phyloP scores from a whole-genome alignment of 2,329 filamentous ascomycete species.

The Trichoderma atrobrunneum region DNA sequence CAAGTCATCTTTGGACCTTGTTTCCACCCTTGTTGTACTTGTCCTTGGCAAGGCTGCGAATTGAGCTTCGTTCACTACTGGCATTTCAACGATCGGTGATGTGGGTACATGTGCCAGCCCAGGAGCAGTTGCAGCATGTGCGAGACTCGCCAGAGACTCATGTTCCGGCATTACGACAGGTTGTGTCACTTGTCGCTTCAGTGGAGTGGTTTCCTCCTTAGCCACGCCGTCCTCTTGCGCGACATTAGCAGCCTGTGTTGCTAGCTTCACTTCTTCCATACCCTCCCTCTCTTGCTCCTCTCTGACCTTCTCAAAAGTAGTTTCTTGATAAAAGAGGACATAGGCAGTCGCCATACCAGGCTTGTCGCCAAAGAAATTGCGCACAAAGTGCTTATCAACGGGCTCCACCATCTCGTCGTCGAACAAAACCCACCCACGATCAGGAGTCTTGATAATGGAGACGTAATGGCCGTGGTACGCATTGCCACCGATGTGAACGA shows the following conservation, averaged over 20 bases:
- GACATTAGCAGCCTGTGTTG: slow-evolving; percentile 55
- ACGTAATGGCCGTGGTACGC: slow-evolving; percentile 98
- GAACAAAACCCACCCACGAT: slow-evolving; percentile 92
- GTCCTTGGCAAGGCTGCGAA: slow-evolving; percentile 19
- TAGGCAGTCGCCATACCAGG: slow-evolving; percentile 91
- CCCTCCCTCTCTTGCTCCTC: slow-evolving; percentile 84
- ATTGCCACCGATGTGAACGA: slow-evolving; percentile 94
- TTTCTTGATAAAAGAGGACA: slow-evolving; percentile 97
- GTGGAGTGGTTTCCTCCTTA: slow-evolving; percentile 41
- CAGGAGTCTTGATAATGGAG: slow-evolving; percentile 94
- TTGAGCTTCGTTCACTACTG: background rate
- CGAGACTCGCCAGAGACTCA: slow-evolving; percentile 56
- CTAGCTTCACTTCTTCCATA: slow-evolving; percentile 57
- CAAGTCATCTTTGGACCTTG: slow-evolving; percentile 58
- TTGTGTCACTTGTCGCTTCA: slow-evolving; percentile 52
- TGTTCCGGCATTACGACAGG: slow-evolving; percentile 46
- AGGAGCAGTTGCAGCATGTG: slow-evolving; percentile 64
- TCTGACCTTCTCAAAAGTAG: slow-evolving; percentile 62
- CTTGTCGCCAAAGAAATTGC: slow-evolving; percentile 95
- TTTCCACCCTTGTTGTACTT: slow-evolving; percentile 29
- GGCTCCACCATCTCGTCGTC: slow-evolving; percentile 99
- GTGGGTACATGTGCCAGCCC: background rate
- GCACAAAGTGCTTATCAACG: slow-evolving; percentile 92
- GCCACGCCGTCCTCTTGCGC: slow-evolving; percentile 47
- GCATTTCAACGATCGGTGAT: background rate